Evolutionary conservation across 2,329 filamentous ascomycete genomes (phyloP).

Genomic region (Ciborinia camelliae): DNA sequence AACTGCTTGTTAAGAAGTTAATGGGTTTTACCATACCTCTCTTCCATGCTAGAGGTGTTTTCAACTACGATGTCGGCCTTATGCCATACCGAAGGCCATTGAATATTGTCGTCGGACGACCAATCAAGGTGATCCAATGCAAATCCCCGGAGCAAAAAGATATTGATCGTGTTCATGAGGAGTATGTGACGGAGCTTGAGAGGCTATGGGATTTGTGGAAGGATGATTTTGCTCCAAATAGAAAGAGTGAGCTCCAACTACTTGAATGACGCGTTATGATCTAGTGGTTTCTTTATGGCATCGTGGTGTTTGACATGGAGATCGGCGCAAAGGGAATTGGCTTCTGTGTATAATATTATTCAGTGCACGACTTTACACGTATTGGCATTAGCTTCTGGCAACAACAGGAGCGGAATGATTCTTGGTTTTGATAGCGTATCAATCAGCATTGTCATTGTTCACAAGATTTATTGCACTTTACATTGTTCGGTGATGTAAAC

Average conservation of each 20-base stretch:
- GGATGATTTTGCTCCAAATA: conserved; percentile 64
- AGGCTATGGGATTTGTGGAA: conserved; percentile 75
- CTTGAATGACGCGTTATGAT: conserved; percentile 46
- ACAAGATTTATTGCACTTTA: neutral
- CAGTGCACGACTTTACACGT: neutral
- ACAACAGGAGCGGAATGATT: neutral
- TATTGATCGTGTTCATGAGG: conserved; percentile 73
- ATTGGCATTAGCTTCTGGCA: neutral
- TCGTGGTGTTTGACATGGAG: neutral
- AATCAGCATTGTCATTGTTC: neutral
- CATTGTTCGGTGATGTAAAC: neutral
- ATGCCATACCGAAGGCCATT: conserved; percentile 89
- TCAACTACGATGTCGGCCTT: conserved; percentile 96
- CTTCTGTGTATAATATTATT: neutral
- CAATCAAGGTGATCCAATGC: conserved; percentile 64
- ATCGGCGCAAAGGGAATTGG: neutral
- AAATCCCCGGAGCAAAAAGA: conserved; percentile 68
- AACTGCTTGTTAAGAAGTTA: conserved; percentile 78
- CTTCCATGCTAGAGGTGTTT: conserved; percentile 85
- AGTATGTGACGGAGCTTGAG: conserved; percentile 73
- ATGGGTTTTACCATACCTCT: conserved; percentile 92
- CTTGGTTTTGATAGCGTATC: neutral
- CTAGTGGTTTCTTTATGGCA: neutral
- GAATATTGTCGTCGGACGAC: conserved; percentile 84
- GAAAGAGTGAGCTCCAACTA: conserved; percentile 65